Evolutionary conservation across 116 monocot species (phyloP), one percentile per base, ranked within the genome.

Genomic region (Cymodocea nodosa): DNA sequence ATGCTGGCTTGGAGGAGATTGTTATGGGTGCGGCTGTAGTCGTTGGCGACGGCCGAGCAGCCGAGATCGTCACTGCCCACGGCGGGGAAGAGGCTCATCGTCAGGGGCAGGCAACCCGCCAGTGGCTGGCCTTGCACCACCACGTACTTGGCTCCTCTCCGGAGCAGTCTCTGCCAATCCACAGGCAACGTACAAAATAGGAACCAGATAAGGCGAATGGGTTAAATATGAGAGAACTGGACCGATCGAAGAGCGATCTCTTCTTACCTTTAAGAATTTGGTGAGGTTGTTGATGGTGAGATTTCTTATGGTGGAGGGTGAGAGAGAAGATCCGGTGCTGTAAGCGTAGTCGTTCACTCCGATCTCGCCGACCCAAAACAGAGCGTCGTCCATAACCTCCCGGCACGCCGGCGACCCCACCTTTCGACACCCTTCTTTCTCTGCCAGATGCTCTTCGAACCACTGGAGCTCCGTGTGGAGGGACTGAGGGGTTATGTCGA

Each of bases 351-450:
- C 95, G 52, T 95, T 95, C 1, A 71, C 87, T 0, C 95, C 95
- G 20, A 95, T 83, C 81, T 95, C 95, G 0, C 90, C 90, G 3
- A 95, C 81, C 95, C 90, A 95, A 53, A 95, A 87, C 40, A 95
- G 74, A 0, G 90, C 81, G 52, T 81, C 76, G 12, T 73, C 71
- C 23, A 87, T 18, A 4, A 11, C 69, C 8, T 13, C 65, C 6
- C 4, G 15, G 59, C 85, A 78, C 39, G 34, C 56, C 39, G 61
- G 39, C 0, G 15, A n/a, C 23, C 25, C 50, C 52, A 36, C 17
- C 22, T 1, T 39, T n/a, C 63, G 22, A 52, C 84, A 79, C 5
- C 78, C 82, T 17, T 35, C n/a, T n/a, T n/a, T 73, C 75, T 25
- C 52, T 59, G 56, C 65, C 73, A 90, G 36, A 50, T 71, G 65